Conservation (phyloP, 2,329 filamentous ascomycete genomes). For the Colletotrichum noveboracense region DNA sequence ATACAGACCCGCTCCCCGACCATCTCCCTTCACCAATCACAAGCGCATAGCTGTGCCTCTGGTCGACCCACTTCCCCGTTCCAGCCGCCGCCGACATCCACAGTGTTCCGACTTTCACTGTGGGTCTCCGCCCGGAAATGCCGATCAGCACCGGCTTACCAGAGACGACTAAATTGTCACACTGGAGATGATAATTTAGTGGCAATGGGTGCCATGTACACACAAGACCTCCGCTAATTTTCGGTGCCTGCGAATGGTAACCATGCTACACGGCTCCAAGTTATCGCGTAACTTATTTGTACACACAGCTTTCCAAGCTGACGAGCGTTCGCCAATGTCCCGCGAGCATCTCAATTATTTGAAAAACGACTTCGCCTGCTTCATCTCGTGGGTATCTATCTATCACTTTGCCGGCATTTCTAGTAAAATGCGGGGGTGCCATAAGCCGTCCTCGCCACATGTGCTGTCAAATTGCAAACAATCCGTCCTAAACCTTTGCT, state of each 20-base stretch:
- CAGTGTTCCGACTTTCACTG: background rate
- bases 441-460: background rate
- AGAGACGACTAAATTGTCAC: background rate
- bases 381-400: conserved; percentile 24
- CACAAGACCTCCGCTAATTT: background rate
- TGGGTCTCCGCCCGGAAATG: background rate
- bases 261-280: background rate
- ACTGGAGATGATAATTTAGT: background rate
- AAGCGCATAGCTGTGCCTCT: background rate
- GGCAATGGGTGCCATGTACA: background rate
- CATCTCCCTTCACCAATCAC: background rate
- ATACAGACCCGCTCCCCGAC: conserved; percentile 7
- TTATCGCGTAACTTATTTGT: background rate
- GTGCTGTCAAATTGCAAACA: background rate
- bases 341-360: background rate
- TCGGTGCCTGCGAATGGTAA: background rate
- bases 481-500: background rate
- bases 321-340: background rate
- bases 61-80: background rate
- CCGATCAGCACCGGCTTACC: background rate
- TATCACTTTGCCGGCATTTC: conserved; percentile 15
- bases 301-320: background rate
- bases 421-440: conserved; percentile 19
- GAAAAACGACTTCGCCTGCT: background rate
- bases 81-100: background rate